Percentiles rank a stretch among this genome's conserved stretches.
Conservation (phyloP, 371 early-diverging fungal genomes). For the Mucor piriformis region DNA sequence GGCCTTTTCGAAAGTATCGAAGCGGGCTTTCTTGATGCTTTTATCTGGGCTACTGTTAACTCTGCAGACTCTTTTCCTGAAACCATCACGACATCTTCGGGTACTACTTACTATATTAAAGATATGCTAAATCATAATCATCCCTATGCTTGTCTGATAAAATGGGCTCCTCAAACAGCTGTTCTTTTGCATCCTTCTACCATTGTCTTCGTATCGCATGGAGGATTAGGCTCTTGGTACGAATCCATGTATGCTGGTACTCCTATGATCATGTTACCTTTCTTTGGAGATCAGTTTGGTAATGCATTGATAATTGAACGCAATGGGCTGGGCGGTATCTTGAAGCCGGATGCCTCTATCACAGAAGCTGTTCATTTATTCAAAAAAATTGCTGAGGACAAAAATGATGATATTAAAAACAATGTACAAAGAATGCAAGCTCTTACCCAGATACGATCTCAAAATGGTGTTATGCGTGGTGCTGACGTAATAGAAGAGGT, state of each 20-base stretch:
- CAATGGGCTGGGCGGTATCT: neutral
- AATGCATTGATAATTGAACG: constrained; percentile 16
- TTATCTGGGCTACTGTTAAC: too few species aligned
- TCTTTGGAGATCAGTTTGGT: constrained; percentile 45
- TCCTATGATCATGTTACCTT: constrained; percentile 39
- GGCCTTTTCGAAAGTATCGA: constrained; percentile 27
- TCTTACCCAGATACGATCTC: constrained; percentile 24
- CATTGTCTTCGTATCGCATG: constrained; percentile 37
- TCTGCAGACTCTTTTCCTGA: constrained; percentile 15
- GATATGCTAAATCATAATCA: constrained; percentile 1
- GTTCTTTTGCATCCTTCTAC: constrained; percentile 42
- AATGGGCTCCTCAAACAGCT: too few species aligned
- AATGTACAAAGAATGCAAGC: constrained; percentile 20
- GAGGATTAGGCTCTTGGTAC: constrained; percentile 43
- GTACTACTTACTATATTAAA: neutral
- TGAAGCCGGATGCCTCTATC: neutral
- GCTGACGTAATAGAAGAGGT: constrained; percentile 33
- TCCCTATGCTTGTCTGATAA: constrained; percentile 1
- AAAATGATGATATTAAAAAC: constrained; percentile 3
- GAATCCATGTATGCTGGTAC: constrained; percentile 40
- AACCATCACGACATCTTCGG: constrained; percentile 9
- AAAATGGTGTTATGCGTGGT: constrained; percentile 18
- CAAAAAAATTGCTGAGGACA: constrained; percentile 4
- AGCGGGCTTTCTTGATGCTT: constrained; percentile 27
- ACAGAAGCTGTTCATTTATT: neutral